Conservation (phyloP, 305 asterid species). For the Rubia peregrina region DNA sequence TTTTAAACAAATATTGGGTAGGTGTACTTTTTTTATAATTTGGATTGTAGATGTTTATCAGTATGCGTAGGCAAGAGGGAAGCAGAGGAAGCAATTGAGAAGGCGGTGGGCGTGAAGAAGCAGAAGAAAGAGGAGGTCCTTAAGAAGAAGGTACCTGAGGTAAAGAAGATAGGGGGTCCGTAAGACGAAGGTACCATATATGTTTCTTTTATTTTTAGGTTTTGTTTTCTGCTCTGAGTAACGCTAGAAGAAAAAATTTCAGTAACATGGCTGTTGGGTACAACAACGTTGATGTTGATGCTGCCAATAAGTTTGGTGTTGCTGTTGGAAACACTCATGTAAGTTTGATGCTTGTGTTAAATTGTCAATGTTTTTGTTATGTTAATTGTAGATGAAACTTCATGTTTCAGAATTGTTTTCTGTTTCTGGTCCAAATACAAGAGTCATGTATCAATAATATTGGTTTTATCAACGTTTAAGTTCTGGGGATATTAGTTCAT, state of each 20-base stretch:
- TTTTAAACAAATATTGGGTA: too few species aligned
- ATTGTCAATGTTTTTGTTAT: background rate
- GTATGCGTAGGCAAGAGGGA: slow-evolving; percentile 55
- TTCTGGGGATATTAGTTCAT: background rate
- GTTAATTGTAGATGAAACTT: background rate
- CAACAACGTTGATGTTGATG: slow-evolving; percentile 84
- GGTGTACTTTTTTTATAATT: background rate
- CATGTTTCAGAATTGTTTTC: background rate
- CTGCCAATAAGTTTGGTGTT: slow-evolving; percentile 80
- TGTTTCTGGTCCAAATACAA: background rate
- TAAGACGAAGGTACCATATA: too few species aligned
- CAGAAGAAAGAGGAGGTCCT: slow-evolving; percentile 38
- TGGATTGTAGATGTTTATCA: background rate
- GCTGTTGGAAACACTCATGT: slow-evolving; percentile 98
- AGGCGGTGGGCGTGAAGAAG: slow-evolving; percentile 39
- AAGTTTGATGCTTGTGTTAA: slow-evolving; percentile 22
- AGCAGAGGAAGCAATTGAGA: slow-evolving; percentile 44
- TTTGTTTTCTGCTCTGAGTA: slow-evolving; percentile 78
- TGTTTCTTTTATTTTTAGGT: too few species aligned
- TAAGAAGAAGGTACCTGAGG: slow-evolving; percentile 35
- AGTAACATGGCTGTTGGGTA: slow-evolving; percentile 99
- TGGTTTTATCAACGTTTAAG: background rate
- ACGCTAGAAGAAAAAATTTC: slow-evolving; percentile 91
- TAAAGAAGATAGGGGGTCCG: slow-evolving; percentile 22
- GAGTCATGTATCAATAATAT: too few species aligned